A percentile compares a stretch with the other conserved stretches of the same genome.
Conservation (phyloP, 1,139 yeast species). For the Meyerozyma athensensis region DNA sequence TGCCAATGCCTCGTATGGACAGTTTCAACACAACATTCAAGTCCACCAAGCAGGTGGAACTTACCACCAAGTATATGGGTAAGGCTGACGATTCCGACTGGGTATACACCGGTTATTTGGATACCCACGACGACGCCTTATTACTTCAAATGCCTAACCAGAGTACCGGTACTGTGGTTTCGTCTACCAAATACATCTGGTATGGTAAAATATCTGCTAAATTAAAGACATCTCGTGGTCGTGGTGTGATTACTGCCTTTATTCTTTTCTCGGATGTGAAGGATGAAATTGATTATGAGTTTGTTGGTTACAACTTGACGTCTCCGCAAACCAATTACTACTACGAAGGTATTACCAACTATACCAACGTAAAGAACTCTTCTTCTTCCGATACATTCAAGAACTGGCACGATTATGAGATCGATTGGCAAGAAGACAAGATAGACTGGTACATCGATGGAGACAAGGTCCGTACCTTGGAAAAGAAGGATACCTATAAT, state of each 20-base stretch:
- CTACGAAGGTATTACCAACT: constrained; percentile 68
- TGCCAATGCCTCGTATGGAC: constrained; percentile 53
- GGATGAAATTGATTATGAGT: constrained; percentile 89
- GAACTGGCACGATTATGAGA: constrained; percentile 68
- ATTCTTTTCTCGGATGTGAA: constrained; percentile 79
- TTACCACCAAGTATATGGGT: constrained; percentile 56
- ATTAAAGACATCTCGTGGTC: constrained; percentile 67
- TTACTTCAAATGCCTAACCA: constrained; percentile 73
- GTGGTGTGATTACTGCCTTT: constrained; percentile 84
- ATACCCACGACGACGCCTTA: constrained; percentile 49
- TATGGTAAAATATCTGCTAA: constrained; percentile 74
- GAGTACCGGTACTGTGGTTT: constrained; percentile 75
- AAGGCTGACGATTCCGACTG: constrained; percentile 65
- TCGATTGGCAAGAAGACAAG: constrained; percentile 79
- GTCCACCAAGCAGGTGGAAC: constrained; percentile 23
- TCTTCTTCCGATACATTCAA: constrained; percentile 51
- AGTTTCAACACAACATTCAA: constrained; percentile 34
- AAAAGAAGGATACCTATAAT: constrained; percentile 65
- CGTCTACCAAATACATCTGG: constrained; percentile 80
- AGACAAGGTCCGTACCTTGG: constrained; percentile 58
- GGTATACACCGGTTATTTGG: constrained; percentile 69
- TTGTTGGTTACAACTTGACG: constrained; percentile 67
- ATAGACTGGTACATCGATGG: constrained; percentile 78
- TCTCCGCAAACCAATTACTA: constrained; percentile 74
- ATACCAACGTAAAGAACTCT: constrained; percentile 51